These are phyloP conservation scores for Russula abietina DNA, from an alignment of 768 basidiomycete genomes.

Conservation along the genomic window DNA sequence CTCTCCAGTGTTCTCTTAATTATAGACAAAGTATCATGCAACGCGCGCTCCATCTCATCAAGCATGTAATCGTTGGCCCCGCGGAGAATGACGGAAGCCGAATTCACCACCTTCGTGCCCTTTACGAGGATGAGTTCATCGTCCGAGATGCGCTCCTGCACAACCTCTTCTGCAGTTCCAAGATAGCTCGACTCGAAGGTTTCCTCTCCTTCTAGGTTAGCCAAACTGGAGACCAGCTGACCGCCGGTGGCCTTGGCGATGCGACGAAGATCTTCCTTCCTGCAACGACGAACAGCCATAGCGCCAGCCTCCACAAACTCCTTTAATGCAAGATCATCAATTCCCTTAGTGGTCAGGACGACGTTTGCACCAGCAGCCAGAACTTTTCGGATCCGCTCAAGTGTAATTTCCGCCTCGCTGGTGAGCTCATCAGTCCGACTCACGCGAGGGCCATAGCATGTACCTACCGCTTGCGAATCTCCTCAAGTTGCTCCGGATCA, in stretches of 20 bases:
- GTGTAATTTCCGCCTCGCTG: constrained; percentile 92
- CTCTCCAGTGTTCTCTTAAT: constrained; percentile 98
- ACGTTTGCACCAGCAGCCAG: constrained; percentile 95
- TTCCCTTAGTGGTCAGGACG: constrained; percentile 95
- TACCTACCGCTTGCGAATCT: constrained; percentile 82
- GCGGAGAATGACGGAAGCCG: constrained; percentile 85
- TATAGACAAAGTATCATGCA: constrained; percentile 91
- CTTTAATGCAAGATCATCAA: constrained; percentile 95
- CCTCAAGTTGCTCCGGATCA: constrained; percentile 92
- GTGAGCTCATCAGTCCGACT: constrained; percentile 6
- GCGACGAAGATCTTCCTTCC: constrained; percentile 94
- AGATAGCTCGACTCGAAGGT: constrained; percentile 89
- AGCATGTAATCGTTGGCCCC: constrained; percentile 99
- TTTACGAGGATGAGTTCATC: constrained; percentile 97
- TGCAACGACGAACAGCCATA: constrained; percentile 96
- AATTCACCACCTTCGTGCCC: constrained; percentile 94
- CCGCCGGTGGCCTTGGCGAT: constrained; percentile 98
- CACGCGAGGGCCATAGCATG: background rate
- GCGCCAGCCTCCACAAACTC: constrained; percentile 99
- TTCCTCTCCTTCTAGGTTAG: constrained; percentile 96
- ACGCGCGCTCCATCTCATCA: constrained; percentile 97
- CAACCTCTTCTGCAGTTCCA: constrained; percentile 91
- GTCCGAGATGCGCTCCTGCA: constrained; percentile 96
- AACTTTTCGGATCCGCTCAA: constrained; percentile 94
- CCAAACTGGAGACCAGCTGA: constrained; percentile 84